phyloP scores from a whole-genome alignment of 495 filamentous ascomycete species.

The Penicillium malachiteum region DNA sequence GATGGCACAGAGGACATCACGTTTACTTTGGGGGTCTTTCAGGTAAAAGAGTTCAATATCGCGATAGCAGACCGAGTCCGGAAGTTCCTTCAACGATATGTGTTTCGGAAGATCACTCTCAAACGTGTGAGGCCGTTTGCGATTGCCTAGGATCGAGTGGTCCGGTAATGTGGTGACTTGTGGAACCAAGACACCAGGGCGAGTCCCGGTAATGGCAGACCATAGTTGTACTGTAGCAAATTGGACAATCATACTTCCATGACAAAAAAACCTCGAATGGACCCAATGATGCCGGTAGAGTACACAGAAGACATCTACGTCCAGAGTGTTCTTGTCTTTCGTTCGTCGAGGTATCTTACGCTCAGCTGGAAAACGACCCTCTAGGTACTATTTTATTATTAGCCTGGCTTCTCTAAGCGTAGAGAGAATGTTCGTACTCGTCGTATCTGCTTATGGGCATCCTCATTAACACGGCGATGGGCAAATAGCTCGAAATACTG shows the following conservation, averaged over 20 bases:
- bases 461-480: too few relatives aligned
- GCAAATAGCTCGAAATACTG: too few relatives aligned
- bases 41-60: conserved; percentile 34
- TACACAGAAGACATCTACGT: conserved; percentile 10
- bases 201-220: conserved; percentile 31
- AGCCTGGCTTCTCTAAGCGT: background rate
- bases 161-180: conserved; percentile 18
- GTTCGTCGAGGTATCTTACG: conserved; percentile 3
- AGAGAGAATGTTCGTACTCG: too few relatives aligned
- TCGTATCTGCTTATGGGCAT: too few relatives aligned
- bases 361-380: conserved; percentile 1
- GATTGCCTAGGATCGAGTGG: conserved; percentile 16
- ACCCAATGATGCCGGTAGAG: conserved; percentile 10
- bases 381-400: background rate
- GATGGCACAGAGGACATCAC: conserved; percentile 27
- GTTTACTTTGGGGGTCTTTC: conserved; percentile 22
- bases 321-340: conserved; percentile 5
- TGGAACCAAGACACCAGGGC: conserved; percentile 27
- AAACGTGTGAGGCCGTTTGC: conserved; percentile 19
- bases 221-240: conserved; percentile 28
- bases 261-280: conserved; percentile 6
- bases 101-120: conserved; percentile 30
- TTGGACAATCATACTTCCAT: conserved; percentile 32
- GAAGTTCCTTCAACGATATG: conserved; percentile 23
- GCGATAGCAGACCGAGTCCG: conserved; percentile 26